These are phyloP conservation scores for Lecanosticta acicola DNA, from an alignment of 2,329 filamentous ascomycete genomes.

Conservation along the genomic window DNA sequence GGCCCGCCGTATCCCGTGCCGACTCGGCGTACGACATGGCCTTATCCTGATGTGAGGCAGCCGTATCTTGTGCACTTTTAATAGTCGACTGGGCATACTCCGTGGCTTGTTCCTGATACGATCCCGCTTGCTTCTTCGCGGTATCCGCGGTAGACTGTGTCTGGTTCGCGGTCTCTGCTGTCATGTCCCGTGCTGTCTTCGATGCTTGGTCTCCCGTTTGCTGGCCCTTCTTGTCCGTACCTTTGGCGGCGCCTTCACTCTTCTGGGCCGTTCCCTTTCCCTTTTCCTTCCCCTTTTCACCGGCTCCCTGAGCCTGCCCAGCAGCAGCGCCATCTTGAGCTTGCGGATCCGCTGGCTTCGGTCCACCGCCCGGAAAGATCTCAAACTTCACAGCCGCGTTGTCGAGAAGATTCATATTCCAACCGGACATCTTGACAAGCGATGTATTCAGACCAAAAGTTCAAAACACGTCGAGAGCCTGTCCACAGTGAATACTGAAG, in stretches of 20 bases:
- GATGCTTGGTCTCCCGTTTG: not conserved
- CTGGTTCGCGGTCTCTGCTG: too few species aligned
- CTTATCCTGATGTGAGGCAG: not conserved
- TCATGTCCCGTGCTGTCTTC: too few species aligned
- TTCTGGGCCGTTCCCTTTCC: not conserved
- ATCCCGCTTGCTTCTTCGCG: not conserved
- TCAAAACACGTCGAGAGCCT: too few species aligned
- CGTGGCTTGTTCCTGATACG: constrained; percentile 1
- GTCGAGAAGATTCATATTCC: constrained; percentile 1
- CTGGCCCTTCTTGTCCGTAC: not conserved
- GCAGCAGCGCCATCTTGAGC: not conserved
- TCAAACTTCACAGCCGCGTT: constrained; percentile 2
- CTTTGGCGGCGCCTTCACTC: not conserved
- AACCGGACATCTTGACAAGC: not conserved
- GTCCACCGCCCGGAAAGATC: constrained; percentile 1
- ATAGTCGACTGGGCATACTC: constrained; percentile 2
- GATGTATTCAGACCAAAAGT: too few species aligned
- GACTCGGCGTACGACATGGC: not conserved
- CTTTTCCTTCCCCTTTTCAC: not conserved
- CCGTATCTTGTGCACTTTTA: not conserved
- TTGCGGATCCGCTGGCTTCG: not conserved
- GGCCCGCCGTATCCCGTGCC: constrained; percentile 6
- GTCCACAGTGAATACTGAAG: too few species aligned
- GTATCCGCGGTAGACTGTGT: not conserved
- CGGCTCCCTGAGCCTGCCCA: not conserved